Base-by-base conservation (phyloP, 148 eudicot species). In the Polygonum maritimum region DNA sequence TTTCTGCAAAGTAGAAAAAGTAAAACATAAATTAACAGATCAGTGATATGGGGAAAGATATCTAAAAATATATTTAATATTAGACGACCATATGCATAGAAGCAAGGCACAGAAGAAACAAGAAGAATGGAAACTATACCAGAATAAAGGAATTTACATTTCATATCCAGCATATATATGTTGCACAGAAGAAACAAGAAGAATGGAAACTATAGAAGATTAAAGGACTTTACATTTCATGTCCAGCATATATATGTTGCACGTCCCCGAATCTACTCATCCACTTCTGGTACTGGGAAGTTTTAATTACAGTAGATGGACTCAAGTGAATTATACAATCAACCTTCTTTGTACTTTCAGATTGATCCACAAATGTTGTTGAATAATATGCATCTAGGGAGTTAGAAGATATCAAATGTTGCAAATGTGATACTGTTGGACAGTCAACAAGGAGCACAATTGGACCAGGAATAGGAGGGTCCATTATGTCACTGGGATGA, bases 231-330 rank as follows among this genome's bases (percentile, higher is more conserved):
- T 73, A 92, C 97, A 81, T 70, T 86, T 90, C 89, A 89, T 95
- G 97, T 76, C 98, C 98, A 75, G 98, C 94, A 93, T 92, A 84
- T 63, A 95, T 87, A 83, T 95, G 98, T 75, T 90, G 91, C 44
- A 87, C 89, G 21, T 72, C 81, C 15, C 86, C 84, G 81, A 95
- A 95, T 86, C 85, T 90, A 73, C 78, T 81, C 97, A 95, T 92
- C 98, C 98, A 95, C 75, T 41, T 80, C 72, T 80, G 84, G 81
- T 92, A 95, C 48, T 82, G 90, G 55, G 79, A 77, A 58, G 81
- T 85, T 54, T 81, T 82, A 49, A 86, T 72, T 18, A 92, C 87
- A 72, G 80, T 38, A 52, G 91, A 78, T 14, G 98, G 97, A 84
- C 88, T 89, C 58, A 92, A 80, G 80, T 95, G 97, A 83, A 95